A percentile compares a stretch with the other conserved stretches of the same genome.
These are phyloP conservation scores for Somion occarium DNA, from an alignment of 1,284 basidiomycete genomes.

Conservation along the genomic window DNA sequence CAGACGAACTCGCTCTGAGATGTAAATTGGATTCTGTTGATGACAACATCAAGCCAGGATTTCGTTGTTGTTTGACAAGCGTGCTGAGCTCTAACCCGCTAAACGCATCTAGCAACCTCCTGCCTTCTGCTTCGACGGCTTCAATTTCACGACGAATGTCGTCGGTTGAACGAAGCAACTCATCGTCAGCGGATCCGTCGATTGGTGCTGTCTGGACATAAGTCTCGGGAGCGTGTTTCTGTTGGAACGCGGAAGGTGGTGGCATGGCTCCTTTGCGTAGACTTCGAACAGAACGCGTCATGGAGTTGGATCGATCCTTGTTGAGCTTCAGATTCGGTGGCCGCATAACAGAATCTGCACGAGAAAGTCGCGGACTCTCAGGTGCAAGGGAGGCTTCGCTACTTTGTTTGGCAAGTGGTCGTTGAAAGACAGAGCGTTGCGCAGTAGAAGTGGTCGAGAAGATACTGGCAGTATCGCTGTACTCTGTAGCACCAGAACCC, in stretches of 20 bases:
- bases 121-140: constrained; percentile 61
- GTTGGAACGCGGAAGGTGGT: constrained; percentile 50
- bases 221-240: constrained; percentile 25
- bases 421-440: constrained; percentile 30
- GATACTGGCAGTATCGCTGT: constrained; percentile 37
- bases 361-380: constrained; percentile 16
- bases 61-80: constrained; percentile 46
- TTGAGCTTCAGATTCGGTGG: neutral
- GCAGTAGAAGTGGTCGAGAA: constrained; percentile 44
- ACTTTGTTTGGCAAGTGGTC: constrained; percentile 40
- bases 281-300: constrained; percentile 30
- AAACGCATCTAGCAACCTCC: constrained; percentile 67
- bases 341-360: neutral
- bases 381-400: constrained; percentile 47
- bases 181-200: constrained; percentile 45
- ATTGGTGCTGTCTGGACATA: constrained; percentile 26
- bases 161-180: constrained; percentile 48
- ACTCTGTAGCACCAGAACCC: constrained; percentile 34
- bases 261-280: constrained; percentile 36
- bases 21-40: neutral
- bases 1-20: neutral
- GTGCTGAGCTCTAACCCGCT: constrained; percentile 68
- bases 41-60: constrained; percentile 13
- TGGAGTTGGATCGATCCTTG: constrained; percentile 15
- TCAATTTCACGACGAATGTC: constrained; percentile 63